Evolutionary conservation across 2,329 filamentous ascomycete genomes (phyloP), one percentile per base, ranked within the genome.

Genomic region (Colletotrichum brevisporum): DNA sequence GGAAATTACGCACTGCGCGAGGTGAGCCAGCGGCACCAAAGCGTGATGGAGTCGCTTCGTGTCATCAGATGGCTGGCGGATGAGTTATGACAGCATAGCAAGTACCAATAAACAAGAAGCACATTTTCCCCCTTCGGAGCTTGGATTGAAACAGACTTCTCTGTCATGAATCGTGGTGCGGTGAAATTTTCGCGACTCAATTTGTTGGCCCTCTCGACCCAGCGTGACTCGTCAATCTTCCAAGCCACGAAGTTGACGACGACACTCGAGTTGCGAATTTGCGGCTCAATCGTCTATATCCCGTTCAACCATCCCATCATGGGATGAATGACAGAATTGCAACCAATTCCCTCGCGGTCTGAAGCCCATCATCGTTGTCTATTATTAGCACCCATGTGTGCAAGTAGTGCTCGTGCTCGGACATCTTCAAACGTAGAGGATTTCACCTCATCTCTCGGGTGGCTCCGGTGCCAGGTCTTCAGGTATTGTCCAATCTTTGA

Each of bases 61-160:
- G 67, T 67, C 16, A 67, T 69, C 6, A 55, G 67, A 27, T 69
- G 67, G 67, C 51, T 69, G 9, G 56, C 67, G 10, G 67, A 69
- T 45, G 67, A 61, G n/a, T 61, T 57, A 69, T 69, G 67, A 69
- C 24, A 58, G 66, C 21, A 55, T 41, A 50, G 50, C 57, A 39
- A 16, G 15, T 21, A 51, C 18, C 50, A 41, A 45, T 62, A 16
- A 31, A 8, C 31, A 36, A 41, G 3, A 21, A 26, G 9, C 13
- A 36, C 5, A n/a, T 27, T 18, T 41, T 55, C 31, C 31, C 31
- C 3, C 31, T 36, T 36, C 8, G 8, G 31, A 9, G 31, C 31
- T 36, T 36, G 31, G 10, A 36, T 36, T 10, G 21, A 24, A 36
- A 36, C 31, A 36, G 31, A 36, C 31, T 36, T 36, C 31, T 36